A percentile compares a stretch with the other conserved stretches of the same genome.
These are phyloP conservation scores for Podaxis sp. DNA, from an alignment of 768 basidiomycete genomes.

Conservation along the genomic window DNA sequence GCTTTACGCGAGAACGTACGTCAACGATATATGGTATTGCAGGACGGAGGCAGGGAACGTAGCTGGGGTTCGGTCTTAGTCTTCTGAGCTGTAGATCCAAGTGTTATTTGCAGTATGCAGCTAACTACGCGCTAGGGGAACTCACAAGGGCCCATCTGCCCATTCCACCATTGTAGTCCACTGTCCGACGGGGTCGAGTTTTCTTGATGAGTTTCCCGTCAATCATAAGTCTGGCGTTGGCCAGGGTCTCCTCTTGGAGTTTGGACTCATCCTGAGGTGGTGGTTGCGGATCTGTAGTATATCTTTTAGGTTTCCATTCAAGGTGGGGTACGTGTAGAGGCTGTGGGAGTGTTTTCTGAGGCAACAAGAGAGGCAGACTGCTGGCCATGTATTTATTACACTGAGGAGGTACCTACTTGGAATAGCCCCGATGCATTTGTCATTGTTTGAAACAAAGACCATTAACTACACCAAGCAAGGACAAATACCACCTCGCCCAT, in stretches of 20 bases:
- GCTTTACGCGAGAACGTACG: constrained; percentile 46
- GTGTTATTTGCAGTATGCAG: background rate
- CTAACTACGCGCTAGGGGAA: constrained; percentile 14
- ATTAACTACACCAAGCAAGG: constrained; percentile 1
- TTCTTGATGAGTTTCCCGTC: constrained; percentile 88
- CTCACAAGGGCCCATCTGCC: constrained; percentile 84
- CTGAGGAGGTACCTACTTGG: too few relatives aligned
- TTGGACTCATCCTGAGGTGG: constrained; percentile 75
- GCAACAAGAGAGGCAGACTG: constrained; percentile 56
- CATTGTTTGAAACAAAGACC: background rate
- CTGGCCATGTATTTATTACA: constrained; percentile 19
- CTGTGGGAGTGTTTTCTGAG: constrained; percentile 38
- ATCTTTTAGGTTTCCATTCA: constrained; percentile 77
- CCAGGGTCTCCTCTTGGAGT: constrained; percentile 76
- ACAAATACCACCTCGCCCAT: background rate
- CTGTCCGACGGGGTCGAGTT: constrained; percentile 89
- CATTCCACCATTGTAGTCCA: constrained; percentile 90
- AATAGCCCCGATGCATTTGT: background rate
- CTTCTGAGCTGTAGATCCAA: constrained; percentile 56
- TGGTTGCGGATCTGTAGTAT: constrained; percentile 75
- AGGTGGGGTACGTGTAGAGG: constrained; percentile 37
- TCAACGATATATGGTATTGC: constrained; percentile 88
- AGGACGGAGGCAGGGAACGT: constrained; percentile 77
- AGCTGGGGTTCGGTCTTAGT: constrained; percentile 75
- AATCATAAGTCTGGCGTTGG: constrained; percentile 65